Evolutionary conservation across 2,329 filamentous ascomycete species (phyloP).

Genomic region (Teratosphaeria zuluensis): DNA sequence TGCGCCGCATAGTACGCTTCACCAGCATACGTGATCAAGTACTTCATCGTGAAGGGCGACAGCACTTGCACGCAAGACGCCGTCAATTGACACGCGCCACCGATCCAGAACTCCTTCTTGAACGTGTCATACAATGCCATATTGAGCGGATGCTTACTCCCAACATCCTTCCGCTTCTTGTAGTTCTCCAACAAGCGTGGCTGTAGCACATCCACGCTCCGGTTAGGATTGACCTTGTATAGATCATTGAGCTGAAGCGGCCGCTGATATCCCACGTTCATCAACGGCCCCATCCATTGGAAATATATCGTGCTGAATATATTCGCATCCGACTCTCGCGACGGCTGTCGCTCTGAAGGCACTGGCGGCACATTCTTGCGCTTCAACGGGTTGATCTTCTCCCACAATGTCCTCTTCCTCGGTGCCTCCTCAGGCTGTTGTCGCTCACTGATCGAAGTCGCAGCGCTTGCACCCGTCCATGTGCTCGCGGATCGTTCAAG

Average conservation of each 20-base stretch:
- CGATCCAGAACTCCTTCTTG: constrained; percentile 72
- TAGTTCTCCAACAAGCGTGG: constrained; percentile 59
- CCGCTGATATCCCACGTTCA: constrained; percentile 77
- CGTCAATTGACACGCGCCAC: constrained; percentile 64
- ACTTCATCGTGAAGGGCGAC: constrained; percentile 75
- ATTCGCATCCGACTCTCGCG: constrained; percentile 61
- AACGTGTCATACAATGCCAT: constrained; percentile 83
- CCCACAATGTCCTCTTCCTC: constrained; percentile 52
- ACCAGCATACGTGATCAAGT: constrained; percentile 74
- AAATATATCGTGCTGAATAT: constrained; percentile 72
- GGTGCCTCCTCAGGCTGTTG: constrained; percentile 12
- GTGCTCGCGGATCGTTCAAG: constrained; percentile 20
- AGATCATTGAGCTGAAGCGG: constrained; percentile 76
- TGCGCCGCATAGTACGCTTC: constrained; percentile 61
- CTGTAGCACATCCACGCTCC: constrained; percentile 62
- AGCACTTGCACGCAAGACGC: constrained; percentile 67
- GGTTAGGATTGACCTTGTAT: constrained; percentile 75
- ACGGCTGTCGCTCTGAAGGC: constrained; percentile 44
- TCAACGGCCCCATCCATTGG: constrained; percentile 82
- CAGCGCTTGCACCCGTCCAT: constrained; percentile 26
- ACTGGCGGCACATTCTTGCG: constrained; percentile 44
- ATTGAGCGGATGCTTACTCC: constrained; percentile 63
- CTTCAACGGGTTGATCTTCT: constrained; percentile 41
- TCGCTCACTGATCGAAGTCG: constrained; percentile 11
- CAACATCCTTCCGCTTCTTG: constrained; percentile 49